phyloP scores from a whole-genome alignment of 2,329 filamentous ascomycete genomes.

The Ramularia collo-cygni region DNA sequence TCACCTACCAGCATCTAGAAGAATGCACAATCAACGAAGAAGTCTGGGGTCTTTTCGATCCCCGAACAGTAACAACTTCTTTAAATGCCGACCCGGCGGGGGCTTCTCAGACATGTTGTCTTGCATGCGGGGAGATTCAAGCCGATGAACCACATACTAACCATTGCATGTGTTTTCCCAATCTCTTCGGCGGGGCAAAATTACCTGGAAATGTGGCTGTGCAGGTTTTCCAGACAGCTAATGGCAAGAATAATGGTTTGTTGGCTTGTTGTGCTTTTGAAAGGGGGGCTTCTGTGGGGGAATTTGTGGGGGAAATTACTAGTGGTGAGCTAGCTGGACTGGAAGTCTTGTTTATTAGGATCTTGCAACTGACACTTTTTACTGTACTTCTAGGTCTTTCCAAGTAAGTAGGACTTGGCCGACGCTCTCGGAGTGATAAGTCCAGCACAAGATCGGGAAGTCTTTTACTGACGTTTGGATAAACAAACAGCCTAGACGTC shows the following conservation, averaged over 20 bases:
- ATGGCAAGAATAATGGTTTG: slow-evolving; percentile 51
- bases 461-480: too few species aligned
- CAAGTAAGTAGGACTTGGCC: too few species aligned
- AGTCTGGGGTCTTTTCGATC: slow-evolving; percentile 45
- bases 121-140: slow-evolving; percentile 43
- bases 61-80: slow-evolving; percentile 37
- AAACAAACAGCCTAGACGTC: slow-evolving; percentile 49
- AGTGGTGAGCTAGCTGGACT: slow-evolving; percentile 29
- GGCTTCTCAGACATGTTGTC: too few species aligned
- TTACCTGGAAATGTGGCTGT: slow-evolving; percentile 37
- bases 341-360: too few species aligned
- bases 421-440: too few species aligned
- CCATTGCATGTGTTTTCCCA: slow-evolving; percentile 48
- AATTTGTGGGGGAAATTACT: slow-evolving; percentile 51
- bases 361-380: too few species aligned
- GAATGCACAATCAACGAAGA: slow-evolving; percentile 44
- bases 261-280: slow-evolving; percentile 44
- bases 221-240: slow-evolving; percentile 47
- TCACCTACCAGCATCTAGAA: slow-evolving; percentile 45
- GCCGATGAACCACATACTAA: slow-evolving; percentile 45
- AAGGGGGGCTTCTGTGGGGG: slow-evolving; percentile 47
- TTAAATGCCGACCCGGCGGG: too few species aligned
- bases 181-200: slow-evolving; percentile 43
- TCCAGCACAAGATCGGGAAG: too few species aligned
- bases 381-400: too few species aligned